Evolutionary conservation across 2,329 filamentous ascomycete species (phyloP).

Genomic region (Alternaria alternata): DNA sequence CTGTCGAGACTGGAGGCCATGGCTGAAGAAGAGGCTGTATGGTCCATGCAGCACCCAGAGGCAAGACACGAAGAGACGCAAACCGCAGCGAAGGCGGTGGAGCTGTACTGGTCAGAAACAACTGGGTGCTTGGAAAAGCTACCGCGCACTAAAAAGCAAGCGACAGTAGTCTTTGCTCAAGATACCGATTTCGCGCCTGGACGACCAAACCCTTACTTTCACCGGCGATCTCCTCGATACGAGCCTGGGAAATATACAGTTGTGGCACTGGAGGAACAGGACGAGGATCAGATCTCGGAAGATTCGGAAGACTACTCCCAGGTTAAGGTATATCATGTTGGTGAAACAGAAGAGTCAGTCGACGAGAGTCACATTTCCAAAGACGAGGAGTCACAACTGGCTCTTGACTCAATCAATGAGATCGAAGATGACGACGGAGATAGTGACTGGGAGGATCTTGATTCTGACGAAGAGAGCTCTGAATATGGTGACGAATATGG

Average conservation of each 20-base stretch:
- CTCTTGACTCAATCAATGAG: conserved; percentile 10
- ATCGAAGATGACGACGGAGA: conserved; percentile 27
- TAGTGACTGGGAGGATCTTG: conserved; percentile 36
- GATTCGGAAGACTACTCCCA: conserved; percentile 32
- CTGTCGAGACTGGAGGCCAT: conserved; percentile 31
- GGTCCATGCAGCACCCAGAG: conserved; percentile 25
- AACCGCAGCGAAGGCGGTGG: conserved; percentile 35
- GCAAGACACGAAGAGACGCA: conserved; percentile 21
- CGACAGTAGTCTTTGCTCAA: conserved; percentile 28
- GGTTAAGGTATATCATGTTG: conserved; percentile 8
- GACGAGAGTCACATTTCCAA: neutral
- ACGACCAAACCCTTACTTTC: conserved; percentile 35
- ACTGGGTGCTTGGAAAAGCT: conserved; percentile 11
- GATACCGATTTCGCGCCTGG: conserved; percentile 34
- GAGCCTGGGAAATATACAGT: conserved; percentile 38
- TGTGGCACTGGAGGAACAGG: conserved; percentile 6
- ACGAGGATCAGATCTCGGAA: conserved; percentile 25
- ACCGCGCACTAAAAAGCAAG: conserved; percentile 12
- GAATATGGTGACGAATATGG: conserved; percentile 26
- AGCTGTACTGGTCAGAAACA: conserved; percentile 36
- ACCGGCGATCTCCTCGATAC: conserved; percentile 38
- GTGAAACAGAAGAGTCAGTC: neutral
- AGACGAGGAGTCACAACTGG: neutral
- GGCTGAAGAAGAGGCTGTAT: conserved; percentile 29
- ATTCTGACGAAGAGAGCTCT: conserved; percentile 7